Base-by-base conservation (phyloP, 139 green algal species). In the Asterochloris sp. region DNA sequence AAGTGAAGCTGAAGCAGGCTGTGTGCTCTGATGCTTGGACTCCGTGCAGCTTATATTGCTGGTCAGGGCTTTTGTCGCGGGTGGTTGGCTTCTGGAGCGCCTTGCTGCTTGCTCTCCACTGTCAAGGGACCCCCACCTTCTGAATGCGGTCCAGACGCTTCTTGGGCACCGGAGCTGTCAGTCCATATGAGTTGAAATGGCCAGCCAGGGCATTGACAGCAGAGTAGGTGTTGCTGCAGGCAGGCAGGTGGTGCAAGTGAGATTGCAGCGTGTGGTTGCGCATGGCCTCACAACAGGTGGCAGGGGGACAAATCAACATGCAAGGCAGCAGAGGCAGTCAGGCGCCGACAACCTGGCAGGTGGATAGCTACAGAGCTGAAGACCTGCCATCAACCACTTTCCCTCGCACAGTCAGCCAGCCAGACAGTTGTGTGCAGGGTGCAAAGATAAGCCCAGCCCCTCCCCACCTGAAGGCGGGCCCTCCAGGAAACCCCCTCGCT, bases 101-200 rank as follows among this genome's bases (percentile, higher is more conserved):
- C 26, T 23, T 10, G 26, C 27, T 15, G 79, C 61, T 61, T 47
- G 77, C 11, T 73, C 24, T 27, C 27, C 47, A 26, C 38, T 6
- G 38, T 54, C 38, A 75, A 63, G 38, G 11, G 21, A 73, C 60
- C 17, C 80, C 19, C 67, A 93, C 94, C 94, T 97, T 97, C 66
- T 88, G 83, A 66, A 98, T 88, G 75, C 95, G 90, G 38, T 97
- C 95, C 73, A 97, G 75, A 66, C 95, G 90, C 89, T 98, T 98
- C 89, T 96, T 97, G 69, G 95, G 95, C 79, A 98, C 88, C n/a
- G 92, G 94, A 0, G 93, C 83, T 12, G 86, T 88, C 62, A 88
- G 71, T 23, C 95, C 95, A 86, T 98, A 98, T 82, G 85, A 95
- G 92, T 98, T 98, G 89, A 94, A 96, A 88, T 98, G 95, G 24